Evolutionary conservation across 805 yeast genomes (phyloP).

Genomic region (Suhomyces sp.): DNA sequence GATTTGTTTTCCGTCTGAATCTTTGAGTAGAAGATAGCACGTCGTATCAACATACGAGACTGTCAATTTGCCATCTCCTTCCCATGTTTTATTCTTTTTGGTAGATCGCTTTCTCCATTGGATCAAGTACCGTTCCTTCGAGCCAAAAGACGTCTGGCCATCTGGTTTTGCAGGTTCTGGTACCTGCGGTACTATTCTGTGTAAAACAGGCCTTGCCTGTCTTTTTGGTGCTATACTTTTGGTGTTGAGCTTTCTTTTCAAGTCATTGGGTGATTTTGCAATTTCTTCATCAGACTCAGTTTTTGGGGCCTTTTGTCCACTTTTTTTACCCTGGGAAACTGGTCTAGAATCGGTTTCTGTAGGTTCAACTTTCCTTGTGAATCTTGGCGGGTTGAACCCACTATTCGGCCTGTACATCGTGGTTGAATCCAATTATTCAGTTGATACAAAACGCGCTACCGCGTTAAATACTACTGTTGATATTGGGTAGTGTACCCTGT

Average conservation of each 20-base stretch:
- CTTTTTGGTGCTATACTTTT: too few relatives aligned
- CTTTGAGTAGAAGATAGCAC: slow-evolving; percentile 9
- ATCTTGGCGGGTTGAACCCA: slow-evolving; percentile 55
- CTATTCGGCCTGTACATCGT: slow-evolving; percentile 25
- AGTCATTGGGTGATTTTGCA: too few relatives aligned
- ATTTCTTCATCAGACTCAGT: too few relatives aligned
- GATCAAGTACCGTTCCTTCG: slow-evolving; percentile 23
- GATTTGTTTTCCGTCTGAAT: slow-evolving; percentile 9
- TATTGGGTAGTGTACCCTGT: too few relatives aligned
- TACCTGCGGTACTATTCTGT: background rate
- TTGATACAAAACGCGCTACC: too few relatives aligned
- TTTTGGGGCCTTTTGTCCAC: too few relatives aligned
- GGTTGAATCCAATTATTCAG: too few relatives aligned
- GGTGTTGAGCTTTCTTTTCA: too few relatives aligned
- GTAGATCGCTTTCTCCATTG: slow-evolving; percentile 70
- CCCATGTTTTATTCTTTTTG: slow-evolving; percentile 92
- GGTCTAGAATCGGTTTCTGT: too few relatives aligned
- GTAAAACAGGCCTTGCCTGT: background rate
- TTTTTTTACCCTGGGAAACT: too few relatives aligned
- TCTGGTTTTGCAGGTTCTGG: background rate
- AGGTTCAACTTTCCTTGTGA: slow-evolving; percentile 13
- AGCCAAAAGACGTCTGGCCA: background rate
- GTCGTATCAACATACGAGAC: slow-evolving; percentile 12
- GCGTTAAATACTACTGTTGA: too few relatives aligned
- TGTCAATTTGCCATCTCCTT: slow-evolving; percentile 75